Evolutionary conservation across 805 yeast genomes (phyloP), one percentile per base, ranked within the genome.

Genomic region (Henningerozyma blattae): DNA sequence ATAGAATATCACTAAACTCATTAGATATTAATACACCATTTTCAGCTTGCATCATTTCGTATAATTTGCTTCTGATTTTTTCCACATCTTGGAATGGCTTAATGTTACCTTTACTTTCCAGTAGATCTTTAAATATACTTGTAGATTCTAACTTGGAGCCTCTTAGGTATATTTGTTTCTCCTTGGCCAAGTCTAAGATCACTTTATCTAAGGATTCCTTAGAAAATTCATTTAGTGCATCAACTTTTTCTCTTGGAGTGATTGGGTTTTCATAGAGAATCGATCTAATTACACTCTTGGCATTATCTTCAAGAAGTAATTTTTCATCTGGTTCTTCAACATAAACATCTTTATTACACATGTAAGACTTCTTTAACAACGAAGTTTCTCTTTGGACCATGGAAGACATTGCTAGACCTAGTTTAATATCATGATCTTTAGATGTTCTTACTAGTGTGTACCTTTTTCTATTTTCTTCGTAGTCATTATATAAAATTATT

Each of bases 321-420:
- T 36, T 46, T 14, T 41, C 38, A 4, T 22, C 22, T 5, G 10
- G 13, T n/a, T 32, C 29, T 3, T 15, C 15, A 1, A 5, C 16
- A 2, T 15, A 5, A 46, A 43, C 7, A 63, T 50, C 31, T 50
- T 58, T 15, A 18, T 25, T 12, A 22, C 17, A 18, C 18, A 39
- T 18, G 66, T 57, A 47, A 72, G 78, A 0, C 2, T 61, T 56
- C 25, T 60, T 61, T 0, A 72, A 54, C 32, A 77, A 54, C 18
- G 64, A 57, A 9, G 68, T 68, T 44, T 82, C 87, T 34, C 80
- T 70, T 45, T 78, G 85, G 34, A 78, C 60, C 78, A 82, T 74
- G 1, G 94, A 77, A 19, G 70, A 64, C 33, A 67, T 70, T 28
- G 67, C 75, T 33, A 70, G 62, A 17, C 71, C 74, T 22, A 48